A percentile compares a stretch with the other conserved stretches of the same genome.
Evolutionary conservation across 2,329 filamentous ascomycete genomes (phyloP).

Genomic region (Rhexocercosporidium sp.): DNA sequence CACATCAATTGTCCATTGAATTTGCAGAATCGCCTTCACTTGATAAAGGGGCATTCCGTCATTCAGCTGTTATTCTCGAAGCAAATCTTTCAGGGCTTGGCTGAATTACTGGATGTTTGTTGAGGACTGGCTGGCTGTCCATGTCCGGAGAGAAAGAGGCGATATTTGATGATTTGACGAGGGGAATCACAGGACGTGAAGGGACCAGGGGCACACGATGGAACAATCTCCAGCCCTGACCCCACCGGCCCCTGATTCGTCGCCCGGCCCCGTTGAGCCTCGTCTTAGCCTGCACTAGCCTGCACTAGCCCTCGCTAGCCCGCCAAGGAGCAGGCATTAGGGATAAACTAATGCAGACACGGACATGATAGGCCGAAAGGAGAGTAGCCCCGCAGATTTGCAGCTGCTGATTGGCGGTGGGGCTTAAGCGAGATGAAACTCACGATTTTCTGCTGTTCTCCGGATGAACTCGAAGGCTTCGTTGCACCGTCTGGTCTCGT

Average conservation of each 20-base stretch:
- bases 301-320: background rate
- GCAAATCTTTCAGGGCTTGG: background rate
- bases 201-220: background rate
- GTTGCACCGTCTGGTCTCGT: background rate
- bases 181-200: background rate
- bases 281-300: background rate
- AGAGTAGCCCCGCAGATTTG: background rate
- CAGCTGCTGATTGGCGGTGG: background rate
- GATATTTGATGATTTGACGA: background rate
- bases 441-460: conserved; percentile 1
- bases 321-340: background rate
- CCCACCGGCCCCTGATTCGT: background rate
- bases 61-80: background rate
- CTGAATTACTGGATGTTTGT: background rate
- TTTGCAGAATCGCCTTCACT: background rate
- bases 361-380: conserved; percentile 6
- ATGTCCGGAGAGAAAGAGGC: background rate
- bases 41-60: background rate
- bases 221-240: background rate
- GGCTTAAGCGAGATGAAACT: conserved; percentile 4
- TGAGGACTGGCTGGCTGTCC: background rate
- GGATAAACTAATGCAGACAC: background rate
- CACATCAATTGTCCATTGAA: background rate
- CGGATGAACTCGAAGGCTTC: conserved; percentile 5
- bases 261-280: background rate